Evolutionary conservation across 148 eudicot species (phyloP).

Genomic region (Cornus florida): DNA sequence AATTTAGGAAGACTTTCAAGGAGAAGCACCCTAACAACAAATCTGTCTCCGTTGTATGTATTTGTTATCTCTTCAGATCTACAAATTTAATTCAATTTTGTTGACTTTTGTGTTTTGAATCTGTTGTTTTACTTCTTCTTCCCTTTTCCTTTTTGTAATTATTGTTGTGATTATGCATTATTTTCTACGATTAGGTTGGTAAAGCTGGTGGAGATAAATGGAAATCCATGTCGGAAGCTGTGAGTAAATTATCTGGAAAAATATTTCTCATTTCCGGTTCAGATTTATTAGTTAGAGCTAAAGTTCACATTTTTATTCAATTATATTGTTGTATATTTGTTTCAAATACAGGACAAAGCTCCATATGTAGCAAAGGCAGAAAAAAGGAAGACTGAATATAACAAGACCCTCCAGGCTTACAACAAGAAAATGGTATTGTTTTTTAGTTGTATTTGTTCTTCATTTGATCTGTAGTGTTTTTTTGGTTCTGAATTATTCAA

Average conservation of each 20-base stretch:
- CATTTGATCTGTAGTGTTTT: background rate
- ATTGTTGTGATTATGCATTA: background rate
- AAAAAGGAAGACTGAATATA: slow-evolving; percentile 35
- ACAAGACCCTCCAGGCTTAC: slow-evolving; percentile 29
- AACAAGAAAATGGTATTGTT: slow-evolving; percentile 27
- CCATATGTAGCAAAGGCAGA: slow-evolving; percentile 34
- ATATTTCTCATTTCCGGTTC: background rate
- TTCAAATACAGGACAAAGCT: slow-evolving; percentile 36
- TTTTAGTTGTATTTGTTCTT: background rate
- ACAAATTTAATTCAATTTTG: background rate
- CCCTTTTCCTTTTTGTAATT: no score
- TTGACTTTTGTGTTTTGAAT: background rate
- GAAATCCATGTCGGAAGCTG: slow-evolving; percentile 28
- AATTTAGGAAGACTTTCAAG: slow-evolving; percentile 27
- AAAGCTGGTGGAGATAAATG: slow-evolving; percentile 45
- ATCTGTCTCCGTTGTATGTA: slow-evolving; percentile 30
- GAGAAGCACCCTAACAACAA: slow-evolving; percentile 41
- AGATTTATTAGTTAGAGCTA: background rate
- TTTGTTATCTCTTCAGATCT: background rate
- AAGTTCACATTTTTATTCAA: no score
- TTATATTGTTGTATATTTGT: background rate
- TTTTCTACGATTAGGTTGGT: slow-evolving; percentile 19
- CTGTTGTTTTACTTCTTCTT: background rate
- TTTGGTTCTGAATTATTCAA: no score
- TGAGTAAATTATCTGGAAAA: slow-evolving; percentile 7